Evolutionary conservation across 148 eudicot genomes (phyloP).

Genomic region (Rhododendron vialii): DNA sequence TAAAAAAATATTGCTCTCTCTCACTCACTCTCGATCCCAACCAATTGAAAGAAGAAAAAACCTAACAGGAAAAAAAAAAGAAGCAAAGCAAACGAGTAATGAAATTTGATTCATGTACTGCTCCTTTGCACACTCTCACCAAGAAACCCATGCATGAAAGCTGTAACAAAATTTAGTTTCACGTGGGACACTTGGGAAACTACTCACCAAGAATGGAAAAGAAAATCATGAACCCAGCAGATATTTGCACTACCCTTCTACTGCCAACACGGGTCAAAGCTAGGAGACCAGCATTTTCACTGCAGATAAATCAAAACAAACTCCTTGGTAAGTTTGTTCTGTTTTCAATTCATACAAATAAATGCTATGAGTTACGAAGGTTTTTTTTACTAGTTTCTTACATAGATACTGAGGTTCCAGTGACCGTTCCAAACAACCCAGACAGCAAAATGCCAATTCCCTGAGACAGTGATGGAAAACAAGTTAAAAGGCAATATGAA

Average conservation of each 20-base stretch:
- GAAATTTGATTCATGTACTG: neutral
- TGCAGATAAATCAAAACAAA: conserved; percentile 18
- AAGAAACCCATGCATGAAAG: neutral
- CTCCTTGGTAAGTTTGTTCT: neutral
- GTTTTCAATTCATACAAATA: neutral
- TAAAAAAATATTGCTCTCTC: neutral
- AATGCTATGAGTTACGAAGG: neutral
- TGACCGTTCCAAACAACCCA: conserved; percentile 91
- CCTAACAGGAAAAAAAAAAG: neutral
- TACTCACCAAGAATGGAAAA: conserved; percentile 81
- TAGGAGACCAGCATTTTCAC: conserved; percentile 94
- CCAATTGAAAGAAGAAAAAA: neutral
- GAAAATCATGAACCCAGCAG: conserved; percentile 95
- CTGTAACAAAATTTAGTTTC: neutral
- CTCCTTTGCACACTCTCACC: neutral
- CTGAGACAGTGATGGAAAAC: conserved; percentile 26
- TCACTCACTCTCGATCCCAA: neutral
- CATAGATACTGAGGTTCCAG: conserved; percentile 85
- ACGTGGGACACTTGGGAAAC: neutral
- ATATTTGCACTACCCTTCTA: conserved; percentile 82
- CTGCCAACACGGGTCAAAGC: conserved; percentile 92
- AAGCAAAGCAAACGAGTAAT: neutral
- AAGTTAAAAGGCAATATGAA: neutral
- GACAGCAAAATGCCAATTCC: conserved; percentile 85
- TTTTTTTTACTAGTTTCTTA: conserved; percentile 30